These are phyloP conservation scores for Colletotrichum zoysiae DNA, from an alignment of 2,329 filamentous ascomycete genomes.

Conservation along the genomic window DNA sequence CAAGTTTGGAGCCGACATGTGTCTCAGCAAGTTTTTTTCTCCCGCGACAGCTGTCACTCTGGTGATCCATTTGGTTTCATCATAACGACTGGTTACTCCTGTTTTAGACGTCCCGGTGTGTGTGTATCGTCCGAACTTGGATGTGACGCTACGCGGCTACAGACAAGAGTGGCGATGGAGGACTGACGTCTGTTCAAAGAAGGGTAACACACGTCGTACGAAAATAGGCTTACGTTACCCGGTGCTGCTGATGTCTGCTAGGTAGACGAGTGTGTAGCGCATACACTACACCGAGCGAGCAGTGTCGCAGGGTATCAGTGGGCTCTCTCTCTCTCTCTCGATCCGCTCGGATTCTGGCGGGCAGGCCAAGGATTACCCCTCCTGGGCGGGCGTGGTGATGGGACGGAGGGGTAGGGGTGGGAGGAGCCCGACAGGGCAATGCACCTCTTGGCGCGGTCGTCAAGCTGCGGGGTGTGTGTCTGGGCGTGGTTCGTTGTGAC, in stretches of 20 bases:
- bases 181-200: background rate
- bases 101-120: constrained; percentile 6
- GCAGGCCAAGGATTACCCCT: constrained; percentile 4
- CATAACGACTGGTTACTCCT: constrained; percentile 11
- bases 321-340: background rate
- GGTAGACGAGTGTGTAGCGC: background rate
- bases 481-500: constrained; percentile 30
- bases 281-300: background rate
- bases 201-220: background rate
- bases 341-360: constrained; percentile 16
- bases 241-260: background rate
- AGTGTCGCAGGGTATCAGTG: constrained; percentile 19
- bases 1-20: constrained; percentile 26
- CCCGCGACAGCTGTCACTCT: constrained; percentile 25
- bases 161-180: background rate
- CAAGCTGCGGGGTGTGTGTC: constrained; percentile 19
- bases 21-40: constrained; percentile 22
- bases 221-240: background rate
- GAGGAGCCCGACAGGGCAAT: constrained; percentile 10
- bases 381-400: constrained; percentile 13
- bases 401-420: constrained; percentile 8
- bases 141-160: background rate
- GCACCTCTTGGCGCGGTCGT: constrained; percentile 20
- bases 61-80: constrained; percentile 17
- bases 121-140: constrained; percentile 21